Percentiles rank a stretch among this genome's conserved stretches.
Evolutionary conservation across 306 rosid genomes (phyloP).

Genomic region (Malus orientalis): DNA sequence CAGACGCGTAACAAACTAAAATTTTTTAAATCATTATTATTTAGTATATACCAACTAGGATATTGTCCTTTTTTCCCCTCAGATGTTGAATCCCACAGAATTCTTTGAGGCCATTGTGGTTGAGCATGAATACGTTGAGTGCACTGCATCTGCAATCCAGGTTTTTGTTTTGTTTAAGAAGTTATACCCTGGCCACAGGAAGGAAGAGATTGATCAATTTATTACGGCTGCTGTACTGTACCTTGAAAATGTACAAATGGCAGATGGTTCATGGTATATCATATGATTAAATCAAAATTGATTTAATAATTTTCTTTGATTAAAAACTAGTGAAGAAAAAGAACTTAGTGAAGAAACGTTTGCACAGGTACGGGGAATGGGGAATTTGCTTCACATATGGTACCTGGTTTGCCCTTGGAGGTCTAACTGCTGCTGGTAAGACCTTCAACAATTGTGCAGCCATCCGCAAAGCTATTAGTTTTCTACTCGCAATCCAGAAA

Average conservation of each 20-base stretch:
- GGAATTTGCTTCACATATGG: constrained; percentile 64
- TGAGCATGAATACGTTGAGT: constrained; percentile 10
- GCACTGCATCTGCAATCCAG: constrained; percentile 4
- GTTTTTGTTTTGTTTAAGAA: not conserved
- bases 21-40: no score
- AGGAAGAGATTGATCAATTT: not conserved
- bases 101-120: not conserved
- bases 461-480: constrained; percentile 39
- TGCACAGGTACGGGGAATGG: constrained; percentile 41
- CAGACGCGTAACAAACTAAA: no score
- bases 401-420: constrained; percentile 55
- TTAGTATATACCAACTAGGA: no score
- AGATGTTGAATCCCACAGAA: no score
- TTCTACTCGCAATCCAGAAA: constrained; percentile 39
- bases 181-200: constrained; percentile 2
- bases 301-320: not conserved
- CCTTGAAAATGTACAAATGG: not conserved
- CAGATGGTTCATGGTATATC: constrained; percentile 7
- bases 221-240: not conserved
- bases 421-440: constrained; percentile 47
- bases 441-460: constrained; percentile 34
- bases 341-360: not conserved
- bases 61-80: no score
- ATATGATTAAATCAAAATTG: not conserved
- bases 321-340: not conserved